A percentile compares a stretch with the other conserved stretches of the same genome.
Evolutionary conservation across 768 basidiomycete species (phyloP).

Genomic region (Mycena rosella): DNA sequence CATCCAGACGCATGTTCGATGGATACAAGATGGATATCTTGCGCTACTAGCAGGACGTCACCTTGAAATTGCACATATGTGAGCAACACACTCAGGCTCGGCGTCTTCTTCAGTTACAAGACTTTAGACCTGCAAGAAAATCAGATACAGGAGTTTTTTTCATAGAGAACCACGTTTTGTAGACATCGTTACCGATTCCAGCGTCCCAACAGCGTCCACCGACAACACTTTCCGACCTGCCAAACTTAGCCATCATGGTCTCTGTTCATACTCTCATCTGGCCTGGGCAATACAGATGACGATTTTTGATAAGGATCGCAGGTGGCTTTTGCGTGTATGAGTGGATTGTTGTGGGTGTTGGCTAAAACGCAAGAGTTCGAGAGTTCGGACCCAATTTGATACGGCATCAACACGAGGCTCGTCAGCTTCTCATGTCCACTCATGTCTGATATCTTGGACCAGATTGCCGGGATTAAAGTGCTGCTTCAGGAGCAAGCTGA

Average conservation of each 20-base stretch:
- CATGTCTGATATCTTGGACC: slow-evolving; percentile 26
- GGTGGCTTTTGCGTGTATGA: slow-evolving; percentile 4
- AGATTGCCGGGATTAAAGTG: slow-evolving; percentile 18
- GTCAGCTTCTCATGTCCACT: neutral
- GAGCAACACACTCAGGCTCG: slow-evolving; percentile 7
- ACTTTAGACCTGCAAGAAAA: slow-evolving; percentile 4
- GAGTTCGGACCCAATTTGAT: no score
- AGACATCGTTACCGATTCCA: slow-evolving; percentile 7
- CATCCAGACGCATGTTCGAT: neutral
- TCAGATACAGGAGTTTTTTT: neutral
- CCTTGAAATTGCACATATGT: slow-evolving; percentile 17
- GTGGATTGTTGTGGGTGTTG: no score
- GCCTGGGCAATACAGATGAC: slow-evolving; percentile 12
- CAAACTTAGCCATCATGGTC: neutral
- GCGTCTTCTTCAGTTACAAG: slow-evolving; percentile 16
- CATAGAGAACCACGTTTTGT: neutral
- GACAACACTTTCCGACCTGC: slow-evolving; percentile 10
- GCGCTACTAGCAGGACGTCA: neutral
- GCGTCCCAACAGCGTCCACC: neutral
- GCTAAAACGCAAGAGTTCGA: no score
- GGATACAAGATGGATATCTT: neutral
- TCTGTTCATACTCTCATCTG: neutral
- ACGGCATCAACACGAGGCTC: slow-evolving; percentile 29
- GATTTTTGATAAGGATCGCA: slow-evolving; percentile 4
- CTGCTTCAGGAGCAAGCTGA: slow-evolving; percentile 28